Evolutionary conservation across 163 green algal genomes (phyloP), one percentile per base, ranked within the genome.

Genomic region (Scenedesmus sp.): DNA sequence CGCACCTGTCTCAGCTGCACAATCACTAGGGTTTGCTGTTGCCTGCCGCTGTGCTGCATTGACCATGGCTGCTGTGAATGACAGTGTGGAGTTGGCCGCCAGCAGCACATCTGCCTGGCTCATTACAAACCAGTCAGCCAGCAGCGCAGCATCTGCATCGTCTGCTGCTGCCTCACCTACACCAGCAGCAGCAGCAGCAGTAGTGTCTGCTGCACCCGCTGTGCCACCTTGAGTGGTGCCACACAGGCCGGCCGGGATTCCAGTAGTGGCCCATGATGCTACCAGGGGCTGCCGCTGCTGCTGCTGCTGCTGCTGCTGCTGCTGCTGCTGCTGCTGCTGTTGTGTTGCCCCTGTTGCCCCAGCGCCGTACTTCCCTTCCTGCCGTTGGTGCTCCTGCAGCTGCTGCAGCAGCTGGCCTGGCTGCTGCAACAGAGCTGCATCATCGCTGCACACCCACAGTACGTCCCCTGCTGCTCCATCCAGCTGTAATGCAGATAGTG

Each of bases 361-460:
- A 46, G 34, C 34, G 34, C 34, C 34, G 34, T 46, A 3, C 10
- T 18, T 15, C 8, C 20, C 62, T 20, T 23, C 62, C 62, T 70
- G 62, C 62, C 20, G 62, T 15, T 70, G 62, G 2, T 70, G 62
- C 62, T 70, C 10, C 62, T 70, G 62, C 62, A 23, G 10, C 10
- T 70, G 62, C 10, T 70, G 62, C n/a, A 88, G 84, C 84, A 88
- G 84, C 84, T n/a, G 57, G 12, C 20, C n/a, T 34, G 59, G 84
- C 59, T 56, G n/a, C 59, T 15, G 10, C 9, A 82, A 60, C 57
- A 92, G 88, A 10, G n/a, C 3, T 2, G 66, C 1, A 66, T 92
- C 88, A 67, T 92, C 88, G 54, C 9, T 89, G 64, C 81, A 88
- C 6, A 92, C 52, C 88, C 88, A 92, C 46, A 92, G 52, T 66